Percentiles rank a stretch among this genome's conserved stretches.
Conservation (phyloP, 768 basidiomycete genomes). For the Ramaria sp. region DNA sequence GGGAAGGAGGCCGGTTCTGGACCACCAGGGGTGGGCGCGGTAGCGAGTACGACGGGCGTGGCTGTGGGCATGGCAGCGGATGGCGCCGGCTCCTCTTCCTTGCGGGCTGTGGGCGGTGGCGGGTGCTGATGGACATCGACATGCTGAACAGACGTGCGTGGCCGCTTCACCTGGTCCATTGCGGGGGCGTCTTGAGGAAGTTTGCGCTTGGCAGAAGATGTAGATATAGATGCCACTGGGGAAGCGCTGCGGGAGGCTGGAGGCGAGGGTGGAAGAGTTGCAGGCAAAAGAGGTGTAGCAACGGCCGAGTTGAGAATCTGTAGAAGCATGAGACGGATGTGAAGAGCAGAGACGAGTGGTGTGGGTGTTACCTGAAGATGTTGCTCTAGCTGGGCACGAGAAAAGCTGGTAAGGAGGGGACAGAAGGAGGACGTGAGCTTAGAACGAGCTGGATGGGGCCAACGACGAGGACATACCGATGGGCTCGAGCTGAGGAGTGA, state of each 20-base stretch:
- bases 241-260: conserved; percentile 34
- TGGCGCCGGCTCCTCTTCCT: conserved; percentile 8
- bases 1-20: conserved; percentile 16
- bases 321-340: background rate
- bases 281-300: conserved; percentile 27
- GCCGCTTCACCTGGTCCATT: background rate
- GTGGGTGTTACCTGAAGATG: conserved; percentile 1
- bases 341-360: background rate
- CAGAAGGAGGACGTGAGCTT: background rate
- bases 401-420: background rate
- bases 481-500: background rate
- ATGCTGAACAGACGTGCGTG: conserved; percentile 1
- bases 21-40: conserved; percentile 38
- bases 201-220: conserved; percentile 15
- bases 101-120: background rate
- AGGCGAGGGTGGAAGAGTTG: conserved; percentile 35
- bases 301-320: conserved; percentile 32
- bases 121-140: conserved; percentile 3
- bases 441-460: background rate
- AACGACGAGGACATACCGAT: background rate
- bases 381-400: conserved; percentile 1
- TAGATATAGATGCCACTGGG: conserved; percentile 24
- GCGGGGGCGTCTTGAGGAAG: background rate
- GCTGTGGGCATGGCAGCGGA: conserved; percentile 15
- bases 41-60: conserved; percentile 27